Conservation (phyloP, 2,329 filamentous ascomycete species). For the Talaromyces sp. region DNA sequence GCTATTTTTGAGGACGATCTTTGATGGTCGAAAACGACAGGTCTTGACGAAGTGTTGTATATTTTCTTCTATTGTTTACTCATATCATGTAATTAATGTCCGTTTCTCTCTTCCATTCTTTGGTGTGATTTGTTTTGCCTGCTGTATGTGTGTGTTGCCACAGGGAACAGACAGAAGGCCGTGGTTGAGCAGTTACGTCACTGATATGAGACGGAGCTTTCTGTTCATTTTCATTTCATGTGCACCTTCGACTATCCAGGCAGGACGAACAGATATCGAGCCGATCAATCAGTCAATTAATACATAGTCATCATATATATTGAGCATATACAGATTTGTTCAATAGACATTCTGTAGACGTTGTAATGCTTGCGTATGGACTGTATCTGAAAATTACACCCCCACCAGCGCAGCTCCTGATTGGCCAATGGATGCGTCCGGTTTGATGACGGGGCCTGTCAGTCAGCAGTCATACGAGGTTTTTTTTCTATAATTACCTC, state of each 20-base stretch:
- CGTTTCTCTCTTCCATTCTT: background rate
- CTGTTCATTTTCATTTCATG: background rate
- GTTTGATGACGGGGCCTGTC: background rate
- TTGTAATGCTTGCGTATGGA: background rate
- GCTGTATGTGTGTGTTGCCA: background rate
- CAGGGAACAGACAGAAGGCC: background rate
- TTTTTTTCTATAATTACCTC: background rate
- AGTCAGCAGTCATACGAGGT: background rate
- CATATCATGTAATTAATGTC: background rate
- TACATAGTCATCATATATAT: background rate
- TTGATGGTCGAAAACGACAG: background rate
- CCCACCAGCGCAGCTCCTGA: constrained; percentile 1
- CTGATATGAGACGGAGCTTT: background rate
- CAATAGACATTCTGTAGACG: background rate
- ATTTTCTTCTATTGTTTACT: background rate
- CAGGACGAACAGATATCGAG: background rate
- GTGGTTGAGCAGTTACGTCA: background rate
- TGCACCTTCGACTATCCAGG: background rate
- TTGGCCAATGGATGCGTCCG: background rate
- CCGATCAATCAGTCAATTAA: background rate
- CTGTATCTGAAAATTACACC: background rate
- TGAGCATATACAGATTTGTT: background rate
- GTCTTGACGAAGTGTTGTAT: background rate
- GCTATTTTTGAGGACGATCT: background rate
- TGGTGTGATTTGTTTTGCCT: background rate